Evolutionary conservation across 1,284 basidiomycete genomes (phyloP).

Genomic region (Agroathelia rolfsii): DNA sequence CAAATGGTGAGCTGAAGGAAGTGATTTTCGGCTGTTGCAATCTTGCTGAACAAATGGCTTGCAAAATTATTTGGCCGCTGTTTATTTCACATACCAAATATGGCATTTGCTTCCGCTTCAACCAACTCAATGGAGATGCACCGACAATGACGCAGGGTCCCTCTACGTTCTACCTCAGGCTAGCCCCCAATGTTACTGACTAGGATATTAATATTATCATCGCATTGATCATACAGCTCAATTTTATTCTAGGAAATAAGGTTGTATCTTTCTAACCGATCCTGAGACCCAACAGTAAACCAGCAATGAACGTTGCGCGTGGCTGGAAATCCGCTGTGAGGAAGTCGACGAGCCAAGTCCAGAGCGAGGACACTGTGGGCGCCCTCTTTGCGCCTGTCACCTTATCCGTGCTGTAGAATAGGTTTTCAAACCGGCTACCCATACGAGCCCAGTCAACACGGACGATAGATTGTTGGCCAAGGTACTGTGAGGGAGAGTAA

Average conservation of each 20-base stretch:
- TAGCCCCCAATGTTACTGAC: too few relatives aligned
- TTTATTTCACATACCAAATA: too few relatives aligned
- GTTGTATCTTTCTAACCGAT: constrained; percentile 33
- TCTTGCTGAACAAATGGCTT: too few relatives aligned
- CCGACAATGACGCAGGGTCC: too few relatives aligned
- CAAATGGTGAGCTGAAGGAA: too few relatives aligned
- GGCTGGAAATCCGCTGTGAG: constrained; percentile 90
- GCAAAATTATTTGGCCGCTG: too few relatives aligned
- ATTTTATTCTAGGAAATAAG: constrained; percentile 5
- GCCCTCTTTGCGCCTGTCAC: constrained; percentile 36
- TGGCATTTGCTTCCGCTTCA: too few relatives aligned
- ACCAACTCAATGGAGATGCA: too few relatives aligned
- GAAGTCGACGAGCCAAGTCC: constrained; percentile 74
- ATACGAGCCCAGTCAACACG: constrained; percentile 71
- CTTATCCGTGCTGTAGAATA: constrained; percentile 58
- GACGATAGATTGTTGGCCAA: constrained; percentile 60
- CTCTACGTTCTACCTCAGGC: too few relatives aligned
- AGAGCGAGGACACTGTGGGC: constrained; percentile 57
- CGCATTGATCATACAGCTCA: too few relatives aligned
- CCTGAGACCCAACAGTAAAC: constrained; percentile 59
- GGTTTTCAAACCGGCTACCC: constrained; percentile 57
- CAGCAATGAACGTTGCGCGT: constrained; percentile 66
- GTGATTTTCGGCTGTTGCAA: too few relatives aligned
- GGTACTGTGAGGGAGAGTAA: constrained; percentile 45
- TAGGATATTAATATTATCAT: too few relatives aligned